A percentile compares a stretch with the other conserved stretches of the same genome.
These are phyloP conservation scores for Amanita polypyramis DNA, from an alignment of 768 basidiomycete species.

Conservation along the genomic window DNA sequence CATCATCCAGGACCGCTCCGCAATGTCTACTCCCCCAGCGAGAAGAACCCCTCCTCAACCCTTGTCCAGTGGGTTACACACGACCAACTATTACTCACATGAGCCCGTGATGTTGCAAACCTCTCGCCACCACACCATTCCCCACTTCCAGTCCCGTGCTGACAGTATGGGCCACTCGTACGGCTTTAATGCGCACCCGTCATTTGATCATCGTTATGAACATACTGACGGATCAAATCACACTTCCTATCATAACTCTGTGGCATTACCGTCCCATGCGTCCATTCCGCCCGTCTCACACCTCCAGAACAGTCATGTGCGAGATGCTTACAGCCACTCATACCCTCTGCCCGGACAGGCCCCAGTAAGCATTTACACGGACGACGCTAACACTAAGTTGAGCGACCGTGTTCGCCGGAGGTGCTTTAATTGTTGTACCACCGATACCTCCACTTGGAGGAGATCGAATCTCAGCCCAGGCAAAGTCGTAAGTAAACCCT, in stretches of 20 bases:
- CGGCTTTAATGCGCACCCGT: conserved; percentile 9
- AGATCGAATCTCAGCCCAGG: conserved; percentile 69
- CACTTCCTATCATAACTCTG: conserved; percentile 14
- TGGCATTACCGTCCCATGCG: conserved; percentile 8
- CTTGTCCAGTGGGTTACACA: conserved; percentile 6
- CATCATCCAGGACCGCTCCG: conserved; percentile 7
- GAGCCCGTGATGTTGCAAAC: conserved; percentile 7
- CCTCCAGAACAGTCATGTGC: conserved; percentile 10
- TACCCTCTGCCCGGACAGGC: conserved; percentile 24
- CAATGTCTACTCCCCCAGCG: conserved; percentile 7
- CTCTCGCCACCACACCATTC: conserved; percentile 6
- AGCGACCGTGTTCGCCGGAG: conserved; percentile 66
- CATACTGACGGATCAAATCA: conserved; percentile 11
- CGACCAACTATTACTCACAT: conserved; percentile 7
- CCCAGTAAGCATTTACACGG: conserved; percentile 41
- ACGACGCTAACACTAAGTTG: conserved; percentile 74
- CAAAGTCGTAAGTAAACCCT: conserved; percentile 47
- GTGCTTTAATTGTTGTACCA: conserved; percentile 81
- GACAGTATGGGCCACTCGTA: conserved; percentile 4
- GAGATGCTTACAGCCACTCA: conserved; percentile 17
- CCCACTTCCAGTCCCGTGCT: conserved; percentile 13
- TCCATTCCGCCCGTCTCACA: conserved; percentile 12
- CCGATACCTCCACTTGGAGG: conserved; percentile 77
- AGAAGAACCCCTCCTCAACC: conserved; percentile 9
- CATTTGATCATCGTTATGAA: conserved; percentile 16